Base-by-base conservation (phyloP, 1,139 yeast genomes). In the Taphrina communis region DNA sequence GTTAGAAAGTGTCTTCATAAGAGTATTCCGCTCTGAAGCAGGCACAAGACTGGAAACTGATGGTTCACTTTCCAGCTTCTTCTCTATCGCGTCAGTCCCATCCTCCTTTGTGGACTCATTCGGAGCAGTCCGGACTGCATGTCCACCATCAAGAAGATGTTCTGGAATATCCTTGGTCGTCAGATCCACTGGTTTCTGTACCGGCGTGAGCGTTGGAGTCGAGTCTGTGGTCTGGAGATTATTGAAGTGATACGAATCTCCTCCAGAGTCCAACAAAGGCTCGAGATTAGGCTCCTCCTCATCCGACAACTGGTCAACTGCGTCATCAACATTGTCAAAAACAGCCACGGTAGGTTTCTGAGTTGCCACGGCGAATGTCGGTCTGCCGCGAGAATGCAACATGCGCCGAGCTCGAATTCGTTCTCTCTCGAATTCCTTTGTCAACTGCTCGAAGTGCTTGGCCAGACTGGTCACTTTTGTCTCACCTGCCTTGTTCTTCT, bases 291-390 rank as follows among this genome's bases (percentile, higher is more conserved):
- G 73, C 6, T 76, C 79, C 35, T 72, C 72, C 39, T 77, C 74
- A 71, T 77, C 81, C 19, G 77, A 78, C 41, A 79, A 80, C 19
- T 80, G 82, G 41, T 75, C 78, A 8, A 91, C 97, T 0, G 96
- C 97, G 78, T 92, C 97, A 73, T 88, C 88, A 48, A 91, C 95
- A 75, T 90, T 89, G 73, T 90, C 88, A 77, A 90, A 94, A 39
- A 95, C 90, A 74, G 93, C 97, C 39, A 93, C 98, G 70, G 90
- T 89, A 0, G 99, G 98, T 71, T 85, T 87, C 4, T 96, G 88
- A 1, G 87, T 85, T 36, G 88, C 87, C 69, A 91, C 86, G 0
- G 95, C 94, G 46, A 84, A 82, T 0, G 97, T 96, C 68, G 88
- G 84, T 72, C 87, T 88, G 70, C 89, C 85, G 70, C 85, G 85